Percentiles rank a stretch among this genome's conserved stretches.
phyloP scores from a whole-genome alignment of 2,329 filamentous ascomycete species.

The Laburnicola sp. region DNA sequence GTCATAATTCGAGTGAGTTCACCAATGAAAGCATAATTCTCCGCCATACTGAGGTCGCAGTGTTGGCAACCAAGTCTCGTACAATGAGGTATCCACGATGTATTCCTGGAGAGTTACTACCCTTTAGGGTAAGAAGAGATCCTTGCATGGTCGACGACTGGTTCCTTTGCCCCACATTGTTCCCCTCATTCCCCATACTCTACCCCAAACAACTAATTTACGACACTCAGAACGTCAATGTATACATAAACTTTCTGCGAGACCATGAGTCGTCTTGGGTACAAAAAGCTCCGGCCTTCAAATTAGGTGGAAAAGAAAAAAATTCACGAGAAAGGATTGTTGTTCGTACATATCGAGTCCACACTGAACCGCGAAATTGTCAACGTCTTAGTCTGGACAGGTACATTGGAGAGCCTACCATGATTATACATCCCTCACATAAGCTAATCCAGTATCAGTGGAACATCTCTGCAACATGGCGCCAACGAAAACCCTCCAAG shows the following conservation, averaged over 20 bases:
- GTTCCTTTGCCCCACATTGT: slow-evolving; percentile 32
- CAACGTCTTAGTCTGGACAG: too few species aligned
- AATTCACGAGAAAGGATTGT: too few species aligned
- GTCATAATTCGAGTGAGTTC: background rate
- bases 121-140: slow-evolving; percentile 3
- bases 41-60: slow-evolving; percentile 9
- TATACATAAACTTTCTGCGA: too few species aligned
- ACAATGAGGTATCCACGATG: background rate
- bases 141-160: slow-evolving; percentile 11
- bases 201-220: slow-evolving; percentile 20
- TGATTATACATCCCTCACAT: too few species aligned
- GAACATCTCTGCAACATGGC: slow-evolving; percentile 5
- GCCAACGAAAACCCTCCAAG: slow-evolving; percentile 15
- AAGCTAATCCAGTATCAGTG: background rate
- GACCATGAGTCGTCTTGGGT: too few species aligned
- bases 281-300: too few species aligned
- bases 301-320: too few species aligned
- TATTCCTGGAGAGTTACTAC: background rate
- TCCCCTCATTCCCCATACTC: slow-evolving; percentile 28
- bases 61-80: too few species aligned
- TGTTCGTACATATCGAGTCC: too few species aligned
- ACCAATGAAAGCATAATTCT: slow-evolving; percentile 41
- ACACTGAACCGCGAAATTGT: too few species aligned
- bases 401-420: too few species aligned
- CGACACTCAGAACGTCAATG: too few species aligned